Base-by-base conservation (phyloP, 176 grass and related monocot species). In the Oryza punctata region DNA sequence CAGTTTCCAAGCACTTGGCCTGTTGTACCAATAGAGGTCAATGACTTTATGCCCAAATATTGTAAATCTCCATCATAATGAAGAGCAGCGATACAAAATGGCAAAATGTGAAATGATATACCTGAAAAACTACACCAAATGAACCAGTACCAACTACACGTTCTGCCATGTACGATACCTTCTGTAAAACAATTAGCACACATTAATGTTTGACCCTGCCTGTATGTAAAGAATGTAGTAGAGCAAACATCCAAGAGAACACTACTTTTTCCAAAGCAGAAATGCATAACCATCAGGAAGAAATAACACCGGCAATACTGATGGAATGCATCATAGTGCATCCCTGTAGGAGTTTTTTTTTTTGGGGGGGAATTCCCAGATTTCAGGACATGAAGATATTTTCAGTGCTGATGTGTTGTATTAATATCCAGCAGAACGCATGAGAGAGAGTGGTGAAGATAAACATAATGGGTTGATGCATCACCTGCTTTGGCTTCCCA, bases 41-140 rank as follows among this genome's bases (percentile, higher is more conserved):
- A 67, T 69, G 46, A 84, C 5, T 86, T 74, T 63, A 76, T 50
- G 69, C 18, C 21, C 18, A 49, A 65, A 16, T 49, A 70, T 70
- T 76, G 81, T 27, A 63, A 69, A 84, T 68, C 70, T 75, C 37
- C 69, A 46, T 27, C 38, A 23, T 29, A 10, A 63, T 14, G 79
- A 81, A 73, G 9, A 43, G 10, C 16, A 79, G 65, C 52, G 28
- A 80, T 63, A 50, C 23, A 77, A 21, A 69, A 85, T 82, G 41
- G 52, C n/a, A 25, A 73, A 72, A 38, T 10, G 47, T 60, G 35
- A 76, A 47, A 81, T 65, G 47, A 10, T 26, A 21, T 82, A 98
- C 96, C 93, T 98, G 96, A 87, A 94, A 98, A 81, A 98, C 96
- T 47, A 93, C 81, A 80, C 96, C 96, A 88, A 98, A 98, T 30